Evolutionary conservation across 805 yeast species (phyloP).

Genomic region (Zygosaccharomyces siamensis): DNA sequence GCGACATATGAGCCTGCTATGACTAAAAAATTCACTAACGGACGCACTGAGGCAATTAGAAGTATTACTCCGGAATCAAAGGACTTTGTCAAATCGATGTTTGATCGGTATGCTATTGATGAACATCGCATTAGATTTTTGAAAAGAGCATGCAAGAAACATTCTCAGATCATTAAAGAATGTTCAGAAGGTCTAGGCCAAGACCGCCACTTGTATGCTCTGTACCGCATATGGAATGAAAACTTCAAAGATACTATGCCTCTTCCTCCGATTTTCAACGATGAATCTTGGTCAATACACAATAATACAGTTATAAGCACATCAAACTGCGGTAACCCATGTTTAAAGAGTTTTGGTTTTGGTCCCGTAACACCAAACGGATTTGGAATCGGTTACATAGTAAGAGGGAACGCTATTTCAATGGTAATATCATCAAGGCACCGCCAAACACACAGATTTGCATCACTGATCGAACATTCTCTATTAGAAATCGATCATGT

Average conservation of each 20-base stretch:
- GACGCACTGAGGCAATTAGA: constrained; percentile 89
- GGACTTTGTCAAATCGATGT: constrained; percentile 76
- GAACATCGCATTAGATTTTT: constrained; percentile 55
- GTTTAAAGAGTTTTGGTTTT: constrained; percentile 80
- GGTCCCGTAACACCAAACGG: constrained; percentile 91
- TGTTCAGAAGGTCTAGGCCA: constrained; percentile 82
- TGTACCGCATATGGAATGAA: constrained; percentile 78
- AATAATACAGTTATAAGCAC: constrained; percentile 78
- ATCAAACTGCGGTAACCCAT: constrained; percentile 89
- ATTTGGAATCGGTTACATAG: constrained; percentile 87
- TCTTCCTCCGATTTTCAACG: constrained; percentile 75
- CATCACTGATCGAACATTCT: constrained; percentile 62
- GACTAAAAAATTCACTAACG: constrained; percentile 85
- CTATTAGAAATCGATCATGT: constrained; percentile 52
- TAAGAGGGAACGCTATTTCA: constrained; percentile 72
- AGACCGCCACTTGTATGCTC: constrained; percentile 84
- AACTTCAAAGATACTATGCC: constrained; percentile 28
- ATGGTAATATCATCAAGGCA: constrained; percentile 83
- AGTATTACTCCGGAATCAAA: constrained; percentile 78
- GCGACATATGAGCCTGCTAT: constrained; percentile 95
- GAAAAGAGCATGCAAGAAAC: constrained; percentile 65
- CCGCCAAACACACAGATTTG: constrained; percentile 76
- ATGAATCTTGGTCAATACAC: constrained; percentile 81
- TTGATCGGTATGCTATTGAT: constrained; percentile 57
- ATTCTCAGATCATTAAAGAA: constrained; percentile 59